phyloP scores from a whole-genome alignment of 202 grass and related monocot species.

The Thinopyrum obtusiflorum region DNA sequence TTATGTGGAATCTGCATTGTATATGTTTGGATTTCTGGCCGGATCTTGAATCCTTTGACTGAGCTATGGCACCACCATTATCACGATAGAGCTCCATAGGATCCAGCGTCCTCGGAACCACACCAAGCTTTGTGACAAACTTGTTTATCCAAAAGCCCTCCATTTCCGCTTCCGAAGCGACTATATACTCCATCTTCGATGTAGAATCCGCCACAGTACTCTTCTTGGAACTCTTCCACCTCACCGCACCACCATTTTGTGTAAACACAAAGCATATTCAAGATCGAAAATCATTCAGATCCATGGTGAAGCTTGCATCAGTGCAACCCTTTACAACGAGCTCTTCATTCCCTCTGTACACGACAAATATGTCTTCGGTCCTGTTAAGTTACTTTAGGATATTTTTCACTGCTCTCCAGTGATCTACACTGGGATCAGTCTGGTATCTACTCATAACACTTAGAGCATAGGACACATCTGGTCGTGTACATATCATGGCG shows the following conservation, averaged over 20 bases:
- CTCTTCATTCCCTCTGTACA: neutral
- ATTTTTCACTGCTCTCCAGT: neutral
- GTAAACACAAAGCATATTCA: neutral
- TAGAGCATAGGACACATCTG: neutral
- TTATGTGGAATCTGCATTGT: neutral
- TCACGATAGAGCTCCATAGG: neutral
- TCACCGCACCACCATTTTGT: neutral
- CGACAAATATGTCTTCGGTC: neutral
- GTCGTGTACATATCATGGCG: no score
- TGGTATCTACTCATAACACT: neutral
- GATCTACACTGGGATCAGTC: neutral
- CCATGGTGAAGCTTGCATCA: neutral
- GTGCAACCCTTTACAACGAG: neutral
- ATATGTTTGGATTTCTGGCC: neutral
- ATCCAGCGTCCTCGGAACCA: neutral
- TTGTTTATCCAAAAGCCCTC: neutral
- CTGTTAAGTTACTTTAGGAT: neutral
- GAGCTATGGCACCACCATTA: neutral
- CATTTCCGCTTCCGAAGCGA: neutral
- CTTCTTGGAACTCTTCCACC: neutral
- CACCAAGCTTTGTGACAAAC: no score
- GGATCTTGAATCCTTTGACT: no score
- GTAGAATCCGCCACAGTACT: neutral
- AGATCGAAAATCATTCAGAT: neutral
- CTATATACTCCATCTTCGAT: neutral